phyloP scores from a whole-genome alignment of 2,329 filamentous ascomycete genomes.

The Aplosporella prunicola region DNA sequence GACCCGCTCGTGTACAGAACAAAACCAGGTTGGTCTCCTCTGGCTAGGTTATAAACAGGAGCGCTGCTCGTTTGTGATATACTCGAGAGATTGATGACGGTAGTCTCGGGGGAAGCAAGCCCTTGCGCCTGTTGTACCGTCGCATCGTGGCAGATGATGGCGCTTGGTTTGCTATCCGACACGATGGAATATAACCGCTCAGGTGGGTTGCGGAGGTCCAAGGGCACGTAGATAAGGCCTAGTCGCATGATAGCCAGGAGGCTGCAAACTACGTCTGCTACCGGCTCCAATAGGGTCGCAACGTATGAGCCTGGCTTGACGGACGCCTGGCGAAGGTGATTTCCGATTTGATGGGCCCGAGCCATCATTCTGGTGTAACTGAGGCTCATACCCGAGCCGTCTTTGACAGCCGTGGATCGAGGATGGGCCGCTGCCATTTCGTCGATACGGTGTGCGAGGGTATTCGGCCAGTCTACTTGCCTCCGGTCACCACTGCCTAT shows the following conservation, averaged over 20 bases:
- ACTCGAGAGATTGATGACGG: slow-evolving; percentile 8
- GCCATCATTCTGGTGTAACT: slow-evolving; percentile 30
- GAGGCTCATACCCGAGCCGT: slow-evolving; percentile 17
- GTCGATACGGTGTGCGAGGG: slow-evolving; percentile 29
- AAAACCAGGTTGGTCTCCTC: slow-evolving; percentile 5
- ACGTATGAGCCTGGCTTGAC: slow-evolving; percentile 16
- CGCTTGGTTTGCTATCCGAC: slow-evolving; percentile 4
- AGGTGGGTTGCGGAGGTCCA: slow-evolving; percentile 12
- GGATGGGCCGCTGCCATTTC: slow-evolving; percentile 20
- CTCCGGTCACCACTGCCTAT: too few species aligned
- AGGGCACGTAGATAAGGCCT: slow-evolving; percentile 14
- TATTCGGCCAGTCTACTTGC: too few species aligned
- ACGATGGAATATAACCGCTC: slow-evolving; percentile 10
- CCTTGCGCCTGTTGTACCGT: not conserved
- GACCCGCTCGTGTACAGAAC: slow-evolving; percentile 14
- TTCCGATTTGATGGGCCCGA: slow-evolving; percentile 28
- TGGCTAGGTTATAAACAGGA: not conserved
- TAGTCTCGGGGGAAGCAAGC: not conserved
- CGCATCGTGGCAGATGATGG: slow-evolving; percentile 10
- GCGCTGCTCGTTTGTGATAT: not conserved
- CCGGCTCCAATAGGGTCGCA: slow-evolving; percentile 33
- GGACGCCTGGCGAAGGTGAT: slow-evolving; percentile 15
- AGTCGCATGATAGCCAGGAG: slow-evolving; percentile 15
- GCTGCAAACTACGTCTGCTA: slow-evolving; percentile 26
- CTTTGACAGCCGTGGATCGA: slow-evolving; percentile 22